Percentiles rank a stretch among this genome's conserved stretches.
These are phyloP conservation scores for Solanum etuberosum DNA, from an alignment of 257 asterid species.

Conservation along the genomic window DNA sequence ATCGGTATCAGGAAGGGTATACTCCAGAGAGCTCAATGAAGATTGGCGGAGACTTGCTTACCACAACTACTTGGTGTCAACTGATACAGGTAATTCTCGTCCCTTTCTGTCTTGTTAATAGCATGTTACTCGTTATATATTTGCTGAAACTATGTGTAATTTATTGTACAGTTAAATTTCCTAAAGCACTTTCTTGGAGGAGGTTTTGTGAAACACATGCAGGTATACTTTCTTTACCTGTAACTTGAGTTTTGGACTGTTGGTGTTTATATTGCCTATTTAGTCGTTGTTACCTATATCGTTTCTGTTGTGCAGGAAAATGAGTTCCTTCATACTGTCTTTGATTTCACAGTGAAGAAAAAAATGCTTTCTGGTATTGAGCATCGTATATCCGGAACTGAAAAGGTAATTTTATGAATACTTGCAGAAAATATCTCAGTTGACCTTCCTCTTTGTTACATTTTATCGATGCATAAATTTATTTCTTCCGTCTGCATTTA, in stretches of 20 bases:
- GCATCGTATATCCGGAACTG: conserved; percentile 41
- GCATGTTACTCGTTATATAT: background rate
- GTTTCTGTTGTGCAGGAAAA: conserved; percentile 47
- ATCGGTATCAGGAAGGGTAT: conserved; percentile 42
- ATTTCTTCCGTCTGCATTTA: background rate
- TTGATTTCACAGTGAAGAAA: conserved; percentile 60
- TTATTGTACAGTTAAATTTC: conserved; percentile 52
- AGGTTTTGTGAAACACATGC: conserved; percentile 95
- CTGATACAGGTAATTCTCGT: conserved; percentile 46
- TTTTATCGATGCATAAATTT: background rate
- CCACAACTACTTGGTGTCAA: conserved; percentile 61
- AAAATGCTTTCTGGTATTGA: conserved; percentile 31
- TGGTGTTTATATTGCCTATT: background rate
- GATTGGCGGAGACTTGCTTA: conserved; percentile 66
- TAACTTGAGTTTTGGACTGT: background rate
- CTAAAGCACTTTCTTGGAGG: conserved; percentile 91
- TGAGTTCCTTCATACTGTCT: conserved; percentile 79
- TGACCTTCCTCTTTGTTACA: background rate
- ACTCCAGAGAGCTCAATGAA: conserved; percentile 56
- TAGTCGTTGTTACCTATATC: background rate
- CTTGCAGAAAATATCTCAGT: background rate
- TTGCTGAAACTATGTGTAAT: background rate
- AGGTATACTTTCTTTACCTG: conserved; percentile 27
- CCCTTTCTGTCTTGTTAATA: background rate
- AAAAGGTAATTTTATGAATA: conserved; percentile 40